Evolutionary conservation across 2,329 filamentous ascomycete species (phyloP).

Genomic region (Chaetomiaceae sp.): DNA sequence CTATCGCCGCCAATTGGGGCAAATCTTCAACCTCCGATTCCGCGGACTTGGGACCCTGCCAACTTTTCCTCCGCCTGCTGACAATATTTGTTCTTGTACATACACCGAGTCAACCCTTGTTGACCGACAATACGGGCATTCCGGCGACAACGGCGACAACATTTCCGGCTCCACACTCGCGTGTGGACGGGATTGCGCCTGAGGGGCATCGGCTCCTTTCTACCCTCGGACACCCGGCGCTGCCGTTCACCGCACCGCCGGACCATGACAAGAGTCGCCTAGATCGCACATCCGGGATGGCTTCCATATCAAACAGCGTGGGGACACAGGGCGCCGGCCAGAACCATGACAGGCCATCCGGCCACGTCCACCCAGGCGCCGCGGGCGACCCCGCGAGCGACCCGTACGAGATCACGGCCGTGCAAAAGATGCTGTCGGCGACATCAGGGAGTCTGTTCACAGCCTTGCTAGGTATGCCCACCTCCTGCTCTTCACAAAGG

Average conservation of each 20-base stretch:
- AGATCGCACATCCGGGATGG: constrained; percentile 4
- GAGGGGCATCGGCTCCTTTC: neutral
- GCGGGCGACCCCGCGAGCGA: constrained; percentile 38
- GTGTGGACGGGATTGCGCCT: neutral
- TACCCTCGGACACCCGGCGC: neutral
- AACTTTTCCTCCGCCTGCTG: neutral
- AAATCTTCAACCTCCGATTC: neutral
- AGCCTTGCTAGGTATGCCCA: constrained; percentile 70
- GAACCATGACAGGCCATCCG: constrained; percentile 36
- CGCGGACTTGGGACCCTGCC: neutral
- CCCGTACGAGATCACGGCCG: constrained; percentile 66
- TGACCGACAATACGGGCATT: neutral
- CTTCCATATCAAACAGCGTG: constrained; percentile 21
- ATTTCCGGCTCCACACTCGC: constrained; percentile 1
- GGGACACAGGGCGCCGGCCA: constrained; percentile 30
- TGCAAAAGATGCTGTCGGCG: constrained; percentile 93
- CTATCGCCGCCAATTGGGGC: neutral
- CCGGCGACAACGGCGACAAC: neutral
- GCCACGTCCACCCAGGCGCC: constrained; percentile 33
- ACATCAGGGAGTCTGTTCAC: constrained; percentile 87
- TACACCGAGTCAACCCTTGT: neutral
- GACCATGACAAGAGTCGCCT: neutral
- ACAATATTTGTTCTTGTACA: neutral
- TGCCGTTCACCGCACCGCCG: neutral
- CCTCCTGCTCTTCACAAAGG: neutral